phyloP scores from a whole-genome alignment of 2,329 filamentous ascomycete genomes.

The Beauveria rudraprayagi region DNA sequence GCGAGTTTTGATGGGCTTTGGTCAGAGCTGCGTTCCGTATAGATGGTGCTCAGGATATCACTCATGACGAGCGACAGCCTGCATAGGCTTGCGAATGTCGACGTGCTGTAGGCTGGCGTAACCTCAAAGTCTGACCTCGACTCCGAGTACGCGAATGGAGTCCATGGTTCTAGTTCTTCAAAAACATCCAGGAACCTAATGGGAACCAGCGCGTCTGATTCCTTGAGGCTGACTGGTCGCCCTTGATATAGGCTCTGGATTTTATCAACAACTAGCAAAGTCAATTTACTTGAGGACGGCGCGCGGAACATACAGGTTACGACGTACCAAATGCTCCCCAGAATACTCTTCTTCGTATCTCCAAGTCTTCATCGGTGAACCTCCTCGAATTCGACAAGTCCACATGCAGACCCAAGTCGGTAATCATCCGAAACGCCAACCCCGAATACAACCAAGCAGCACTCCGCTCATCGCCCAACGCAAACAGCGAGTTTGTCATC shows the following conservation, averaged over 20 bases:
- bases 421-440: slow-evolving; percentile 46
- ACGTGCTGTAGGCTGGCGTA: slow-evolving; percentile 33
- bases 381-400: slow-evolving; percentile 20
- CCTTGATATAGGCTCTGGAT: slow-evolving; percentile 39
- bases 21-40: slow-evolving; percentile 33
- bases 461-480: slow-evolving; percentile 39
- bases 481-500: slow-evolving; percentile 43
- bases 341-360: slow-evolving; percentile 35
- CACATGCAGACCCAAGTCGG: slow-evolving; percentile 46
- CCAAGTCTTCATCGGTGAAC: slow-evolving; percentile 18
- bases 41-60: slow-evolving; percentile 27
- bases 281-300: too few relatives aligned
- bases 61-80: slow-evolving; percentile 37
- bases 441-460: slow-evolving; percentile 49
- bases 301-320: too few relatives aligned
- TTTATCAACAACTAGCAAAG: background rate
- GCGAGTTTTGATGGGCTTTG: slow-evolving; percentile 17
- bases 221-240: slow-evolving; percentile 38
- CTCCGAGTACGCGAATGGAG: slow-evolving; percentile 22
- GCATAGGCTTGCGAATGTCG: slow-evolving; percentile 34
- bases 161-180: slow-evolving; percentile 45
- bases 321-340: slow-evolving; percentile 34
- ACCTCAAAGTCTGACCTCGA: slow-evolving; percentile 17
- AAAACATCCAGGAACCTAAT: slow-evolving; percentile 40
- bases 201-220: slow-evolving; percentile 37